These are phyloP conservation scores for Trapa incisa DNA, from an alignment of 345 rosid species.

Conservation along the genomic window DNA sequence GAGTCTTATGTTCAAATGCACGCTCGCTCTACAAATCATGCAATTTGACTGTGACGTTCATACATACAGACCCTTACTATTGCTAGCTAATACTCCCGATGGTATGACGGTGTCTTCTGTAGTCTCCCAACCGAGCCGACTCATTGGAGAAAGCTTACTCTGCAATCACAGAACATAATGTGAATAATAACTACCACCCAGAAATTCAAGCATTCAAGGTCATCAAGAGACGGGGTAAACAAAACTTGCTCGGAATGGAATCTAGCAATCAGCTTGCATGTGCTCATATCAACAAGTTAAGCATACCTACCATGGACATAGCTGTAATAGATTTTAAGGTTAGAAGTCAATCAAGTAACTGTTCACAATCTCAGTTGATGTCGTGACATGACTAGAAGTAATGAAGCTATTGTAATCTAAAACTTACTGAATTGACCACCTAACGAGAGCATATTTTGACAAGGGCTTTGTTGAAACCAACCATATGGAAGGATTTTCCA, in stretches of 20 bases:
- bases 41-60: too few species aligned
- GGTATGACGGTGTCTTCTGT: too few species aligned
- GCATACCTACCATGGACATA: too few species aligned
- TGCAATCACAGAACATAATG: neutral
- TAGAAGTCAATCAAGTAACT: conserved; percentile 30
- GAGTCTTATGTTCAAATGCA: too few species aligned
- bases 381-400: neutral
- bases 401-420: neutral
- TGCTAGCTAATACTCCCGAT: too few species aligned
- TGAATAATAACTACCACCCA: neutral
- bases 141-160: neutral
- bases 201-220: neutral
- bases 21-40: too few species aligned
- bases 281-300: too few species aligned
- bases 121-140: too few species aligned
- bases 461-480: neutral
- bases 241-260: neutral
- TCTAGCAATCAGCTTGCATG: neutral
- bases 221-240: neutral
- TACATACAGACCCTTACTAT: too few species aligned
- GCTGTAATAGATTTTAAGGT: too few species aligned
- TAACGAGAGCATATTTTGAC: neutral
- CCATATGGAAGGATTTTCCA: neutral
- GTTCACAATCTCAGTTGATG: too few species aligned
- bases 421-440: too few species aligned